These are phyloP conservation scores for Capniomyces stellatus DNA, from an alignment of 371 early-diverging fungal genomes.

Conservation along the genomic window DNA sequence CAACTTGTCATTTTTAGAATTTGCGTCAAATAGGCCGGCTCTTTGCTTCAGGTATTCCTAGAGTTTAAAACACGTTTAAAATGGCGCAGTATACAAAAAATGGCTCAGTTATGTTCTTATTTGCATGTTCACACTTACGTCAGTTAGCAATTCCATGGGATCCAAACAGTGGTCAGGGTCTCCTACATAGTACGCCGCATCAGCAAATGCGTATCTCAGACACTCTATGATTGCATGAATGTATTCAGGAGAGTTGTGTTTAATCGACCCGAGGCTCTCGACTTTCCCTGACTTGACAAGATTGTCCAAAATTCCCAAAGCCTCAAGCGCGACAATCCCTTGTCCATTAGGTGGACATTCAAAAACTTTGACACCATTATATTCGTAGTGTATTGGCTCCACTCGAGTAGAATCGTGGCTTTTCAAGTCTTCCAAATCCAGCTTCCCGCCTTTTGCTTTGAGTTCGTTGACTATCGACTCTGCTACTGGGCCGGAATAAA, in stretches of 20 bases:
- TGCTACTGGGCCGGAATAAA: conserved; percentile 66
- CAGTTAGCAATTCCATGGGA: conserved; percentile 28
- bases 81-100: too few relatives aligned
- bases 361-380: conserved; percentile 39
- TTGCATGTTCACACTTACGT: too few relatives aligned
- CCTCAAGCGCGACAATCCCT: conserved; percentile 51
- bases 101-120: too few relatives aligned
- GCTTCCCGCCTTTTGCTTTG: conserved; percentile 40
- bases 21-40: conserved; percentile 32
- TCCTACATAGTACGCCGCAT: conserved; percentile 40
- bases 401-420: conserved; percentile 35
- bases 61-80: not conserved
- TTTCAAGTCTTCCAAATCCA: conserved; percentile 55
- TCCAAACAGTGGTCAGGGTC: conserved; percentile 33
- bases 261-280: conserved; percentile 19
- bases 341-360: conserved; percentile 69
- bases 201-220: conserved; percentile 56
- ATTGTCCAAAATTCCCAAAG: conserved; percentile 46
- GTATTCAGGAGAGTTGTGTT: conserved; percentile 39
- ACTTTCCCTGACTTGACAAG: conserved; percentile 29
- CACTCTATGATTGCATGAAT: conserved; percentile 49
- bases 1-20: conserved; percentile 7
- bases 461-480: conserved; percentile 47
- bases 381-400: conserved; percentile 46
- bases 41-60: conserved; percentile 36